Percentiles rank a stretch among this genome's conserved stretches.
Evolutionary conservation across 768 basidiomycete genomes (phyloP).

Genomic region (Tricholoma sp.): DNA sequence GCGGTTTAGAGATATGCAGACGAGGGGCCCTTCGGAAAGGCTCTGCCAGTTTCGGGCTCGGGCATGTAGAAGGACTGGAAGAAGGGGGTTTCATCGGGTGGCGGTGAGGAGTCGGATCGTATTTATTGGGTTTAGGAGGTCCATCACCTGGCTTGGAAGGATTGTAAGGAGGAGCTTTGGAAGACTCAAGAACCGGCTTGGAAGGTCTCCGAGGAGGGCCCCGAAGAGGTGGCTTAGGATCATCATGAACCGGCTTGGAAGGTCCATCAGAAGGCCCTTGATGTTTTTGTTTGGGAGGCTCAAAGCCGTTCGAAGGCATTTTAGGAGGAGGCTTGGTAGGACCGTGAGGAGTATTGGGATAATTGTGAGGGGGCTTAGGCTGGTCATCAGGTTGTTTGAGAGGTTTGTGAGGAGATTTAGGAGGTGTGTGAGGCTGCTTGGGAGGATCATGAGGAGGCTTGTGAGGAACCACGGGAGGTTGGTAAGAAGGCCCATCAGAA

Average conservation of each 20-base stretch:
- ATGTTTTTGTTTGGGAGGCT: neutral
- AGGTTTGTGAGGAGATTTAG: neutral
- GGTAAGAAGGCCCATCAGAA: neutral
- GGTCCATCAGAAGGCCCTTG: neutral
- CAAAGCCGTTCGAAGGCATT: neutral
- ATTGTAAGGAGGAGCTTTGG: neutral
- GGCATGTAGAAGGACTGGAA: neutral
- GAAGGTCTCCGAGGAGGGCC: neutral
- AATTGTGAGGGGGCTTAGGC: neutral
- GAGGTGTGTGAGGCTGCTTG: neutral
- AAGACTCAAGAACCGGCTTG: neutral
- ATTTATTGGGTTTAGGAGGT: neutral
- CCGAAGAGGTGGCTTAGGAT: neutral
- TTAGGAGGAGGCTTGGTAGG: neutral
- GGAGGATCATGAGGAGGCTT: neutral
- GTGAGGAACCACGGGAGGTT: neutral
- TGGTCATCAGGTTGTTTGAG: neutral
- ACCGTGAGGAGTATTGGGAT: neutral
- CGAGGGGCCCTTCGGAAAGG: neutral
- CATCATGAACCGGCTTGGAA: neutral
- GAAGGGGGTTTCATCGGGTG: neutral
- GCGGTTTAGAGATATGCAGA: neutral
- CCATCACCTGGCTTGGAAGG: neutral
- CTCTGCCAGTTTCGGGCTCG: neutral
- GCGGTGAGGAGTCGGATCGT: neutral